These are phyloP conservation scores for Ceratobasidium papillatum DNA, from an alignment of 1,284 basidiomycete species.

Conservation along the genomic window DNA sequence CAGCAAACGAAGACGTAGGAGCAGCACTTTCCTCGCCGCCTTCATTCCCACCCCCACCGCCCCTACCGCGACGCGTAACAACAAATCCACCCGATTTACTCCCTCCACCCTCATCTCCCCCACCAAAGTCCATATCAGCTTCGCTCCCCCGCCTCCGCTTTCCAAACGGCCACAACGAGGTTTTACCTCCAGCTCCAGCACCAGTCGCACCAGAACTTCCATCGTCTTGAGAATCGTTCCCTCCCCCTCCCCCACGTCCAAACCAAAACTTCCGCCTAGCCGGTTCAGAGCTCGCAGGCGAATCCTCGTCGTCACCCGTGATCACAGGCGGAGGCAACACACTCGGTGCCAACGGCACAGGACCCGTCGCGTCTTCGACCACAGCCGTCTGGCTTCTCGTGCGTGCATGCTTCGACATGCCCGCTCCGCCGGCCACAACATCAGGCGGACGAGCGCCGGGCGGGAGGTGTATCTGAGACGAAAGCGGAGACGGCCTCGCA, in stretches of 20 bases:
- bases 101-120: neutral
- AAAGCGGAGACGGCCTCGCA: conserved; percentile 47
- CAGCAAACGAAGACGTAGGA: conserved; percentile 25
- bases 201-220: conserved; percentile 28
- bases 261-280: conserved; percentile 41
- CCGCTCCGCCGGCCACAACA: conserved; percentile 24
- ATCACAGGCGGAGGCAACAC: conserved; percentile 19
- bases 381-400: conserved; percentile 83
- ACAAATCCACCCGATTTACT: conserved; percentile 17
- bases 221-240: conserved; percentile 26
- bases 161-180: conserved; percentile 33
- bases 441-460: conserved; percentile 35
- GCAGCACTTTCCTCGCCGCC: conserved; percentile 11
- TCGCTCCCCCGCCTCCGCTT: conserved; percentile 26
- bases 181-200: neutral
- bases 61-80: conserved; percentile 12
- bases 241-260: conserved; percentile 30
- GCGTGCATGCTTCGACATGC: conserved; percentile 59
- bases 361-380: conserved; percentile 64
- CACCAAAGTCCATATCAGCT: conserved; percentile 28
- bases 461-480: conserved; percentile 29
- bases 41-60: neutral
- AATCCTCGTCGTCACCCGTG: conserved; percentile 37
- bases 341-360: conserved; percentile 18
- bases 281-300: conserved; percentile 33